Base-by-base conservation (phyloP, 176 grass and related monocot genomes). In the Carex pumila region DNA sequence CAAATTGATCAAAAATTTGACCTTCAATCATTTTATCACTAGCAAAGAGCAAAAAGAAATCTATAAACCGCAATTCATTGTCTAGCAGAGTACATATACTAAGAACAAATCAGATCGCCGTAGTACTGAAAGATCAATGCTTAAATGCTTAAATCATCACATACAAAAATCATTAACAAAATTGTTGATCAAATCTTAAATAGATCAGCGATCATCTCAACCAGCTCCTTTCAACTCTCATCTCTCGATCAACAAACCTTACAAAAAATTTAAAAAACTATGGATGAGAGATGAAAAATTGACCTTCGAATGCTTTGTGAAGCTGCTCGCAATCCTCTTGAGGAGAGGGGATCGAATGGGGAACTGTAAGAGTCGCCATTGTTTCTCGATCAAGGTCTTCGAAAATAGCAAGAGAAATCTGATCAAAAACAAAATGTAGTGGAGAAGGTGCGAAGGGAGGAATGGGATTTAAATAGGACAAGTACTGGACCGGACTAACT, bases 221-320 rank as follows among this genome's bases (percentile, higher is more conserved):
- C 64, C 5, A 30, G 7, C 9, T 47, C 45, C 2, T 47, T 47
- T 9, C 45, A 47, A 50, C 47, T 12, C 1, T 12, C 10, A 50
- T 50, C 1, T 50, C 9, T 50, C 2, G 2, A 50, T 47, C 1
- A 0, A 47, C 47, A 50, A 11, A 3, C 47, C 47, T 50, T 50
- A 50, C 47, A 49, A 11, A 2, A 49, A 9, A 9, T 49, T 2
- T 19, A 39, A 39, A 0, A 7, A 61, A 61, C 2, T 2, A 61
- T 34, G 5, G 4, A 37, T 39, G 64, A 50, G 6, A 61, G 30
- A 74, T 59, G 31, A 34, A 6, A 34, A 19, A 18, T 21, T 14
- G 29, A 94, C 95, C 95, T 92, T 93, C 63, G 81, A 98, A 95
- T 41, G 92, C 95, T 82, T 93, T 93, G 85, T 88, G 95, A 57